A percentile compares a stretch with the other conserved stretches of the same genome.
These are phyloP conservation scores for Saturnispora saitoi DNA, from an alignment of 805 yeast genomes.

Conservation along the genomic window DNA sequence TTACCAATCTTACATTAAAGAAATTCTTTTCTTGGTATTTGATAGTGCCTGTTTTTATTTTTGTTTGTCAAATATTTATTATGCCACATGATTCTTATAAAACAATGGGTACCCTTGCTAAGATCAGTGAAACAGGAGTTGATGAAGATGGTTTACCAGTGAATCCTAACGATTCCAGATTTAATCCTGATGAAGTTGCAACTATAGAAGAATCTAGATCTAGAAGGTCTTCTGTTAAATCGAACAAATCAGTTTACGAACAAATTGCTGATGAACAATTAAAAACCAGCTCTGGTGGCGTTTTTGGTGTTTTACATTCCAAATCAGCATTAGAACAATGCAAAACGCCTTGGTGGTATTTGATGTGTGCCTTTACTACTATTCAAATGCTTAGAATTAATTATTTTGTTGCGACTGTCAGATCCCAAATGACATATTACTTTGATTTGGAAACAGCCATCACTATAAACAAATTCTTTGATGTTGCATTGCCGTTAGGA, in stretches of 20 bases:
- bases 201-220: constrained; percentile 16
- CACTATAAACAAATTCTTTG: constrained; percentile 64
- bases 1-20: constrained; percentile 35
- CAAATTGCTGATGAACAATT: constrained; percentile 54
- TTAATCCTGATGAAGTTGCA: constrained; percentile 14
- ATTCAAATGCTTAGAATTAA: constrained; percentile 88
- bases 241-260: constrained; percentile 51
- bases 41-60: constrained; percentile 69
- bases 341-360: constrained; percentile 60
- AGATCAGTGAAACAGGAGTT: constrained; percentile 62
- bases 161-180: constrained; percentile 36
- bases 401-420: constrained; percentile 85
- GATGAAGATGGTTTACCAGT: constrained; percentile 61
- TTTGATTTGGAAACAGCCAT: constrained; percentile 48
- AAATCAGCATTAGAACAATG: constrained; percentile 33
- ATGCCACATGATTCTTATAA: constrained; percentile 79
- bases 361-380: constrained; percentile 73
- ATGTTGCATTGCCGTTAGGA: constrained; percentile 80
- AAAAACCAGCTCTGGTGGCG: constrained; percentile 48
- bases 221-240: constrained; percentile 32
- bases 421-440: constrained; percentile 71
- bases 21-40: constrained; percentile 61
- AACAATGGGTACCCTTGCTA: constrained; percentile 58
- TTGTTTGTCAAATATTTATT: constrained; percentile 60
- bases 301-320: constrained; percentile 76